Evolutionary conservation across 257 asterid species (phyloP).

Genomic region (Fraxinus excelsior): DNA sequence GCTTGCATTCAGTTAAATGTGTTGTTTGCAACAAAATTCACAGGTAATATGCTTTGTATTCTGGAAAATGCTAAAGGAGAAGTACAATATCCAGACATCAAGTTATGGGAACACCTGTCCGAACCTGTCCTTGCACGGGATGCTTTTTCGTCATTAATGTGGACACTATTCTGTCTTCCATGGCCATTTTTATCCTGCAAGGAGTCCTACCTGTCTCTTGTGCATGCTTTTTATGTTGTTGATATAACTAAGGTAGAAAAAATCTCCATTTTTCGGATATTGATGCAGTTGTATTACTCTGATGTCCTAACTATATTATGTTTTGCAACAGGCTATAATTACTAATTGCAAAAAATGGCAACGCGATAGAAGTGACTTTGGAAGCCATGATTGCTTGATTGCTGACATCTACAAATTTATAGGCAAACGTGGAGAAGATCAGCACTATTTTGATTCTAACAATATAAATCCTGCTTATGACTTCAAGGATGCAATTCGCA

Average conservation of each 20-base stretch:
- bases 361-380: conserved; percentile 39
- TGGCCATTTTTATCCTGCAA: conserved; percentile 71
- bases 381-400: conserved; percentile 52
- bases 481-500: conserved; percentile 60
- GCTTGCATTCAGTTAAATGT: conserved; percentile 12
- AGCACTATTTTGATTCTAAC: conserved; percentile 54
- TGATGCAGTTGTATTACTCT: conserved; percentile 16
- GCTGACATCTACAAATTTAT: conserved; percentile 57
- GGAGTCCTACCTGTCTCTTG: conserved; percentile 74
- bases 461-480: conserved; percentile 48
- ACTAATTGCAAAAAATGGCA: conserved; percentile 41
- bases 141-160: conserved; percentile 93
- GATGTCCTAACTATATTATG: conserved; percentile 16
- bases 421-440: conserved; percentile 51
- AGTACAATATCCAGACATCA: conserved; percentile 62
- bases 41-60: conserved; percentile 70
- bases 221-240: conserved; percentile 69
- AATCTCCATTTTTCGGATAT: conserved; percentile 17
- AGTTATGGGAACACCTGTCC: conserved; percentile 78
- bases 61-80: conserved; percentile 60
- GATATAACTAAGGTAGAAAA: conserved; percentile 50
- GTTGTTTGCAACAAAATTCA: conserved; percentile 26
- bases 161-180: conserved; percentile 94
- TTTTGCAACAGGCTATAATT: conserved; percentile 60
- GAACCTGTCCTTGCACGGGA: conserved; percentile 79